Evolutionary conservation across 441 rosid species (phyloP).

Genomic region (Corymbia calophylla): DNA sequence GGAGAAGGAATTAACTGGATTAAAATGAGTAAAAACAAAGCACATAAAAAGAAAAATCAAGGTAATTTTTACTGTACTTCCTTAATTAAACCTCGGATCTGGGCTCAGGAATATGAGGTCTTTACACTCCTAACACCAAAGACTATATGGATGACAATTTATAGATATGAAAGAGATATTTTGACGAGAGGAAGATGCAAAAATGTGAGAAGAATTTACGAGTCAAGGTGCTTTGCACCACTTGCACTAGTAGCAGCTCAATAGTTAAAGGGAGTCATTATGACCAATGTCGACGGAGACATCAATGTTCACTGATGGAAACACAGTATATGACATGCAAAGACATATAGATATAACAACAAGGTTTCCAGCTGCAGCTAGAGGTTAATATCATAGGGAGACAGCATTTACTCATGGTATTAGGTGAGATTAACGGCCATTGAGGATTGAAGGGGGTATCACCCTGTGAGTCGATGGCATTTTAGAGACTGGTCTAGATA

Average conservation of each 20-base stretch:
- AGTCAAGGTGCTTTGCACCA: neutral
- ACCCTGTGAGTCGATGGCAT: neutral
- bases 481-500: neutral
- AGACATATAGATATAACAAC: neutral
- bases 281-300: neutral
- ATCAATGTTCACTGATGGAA: neutral
- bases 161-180: neutral
- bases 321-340: neutral
- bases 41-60: neutral
- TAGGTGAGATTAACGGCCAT: neutral
- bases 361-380: neutral
- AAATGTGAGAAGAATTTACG: neutral
- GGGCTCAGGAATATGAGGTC: neutral
- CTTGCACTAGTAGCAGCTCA: neutral
- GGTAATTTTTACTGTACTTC: neutral
- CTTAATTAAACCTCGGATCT: neutral
- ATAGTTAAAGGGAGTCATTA: neutral
- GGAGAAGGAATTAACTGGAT: neutral
- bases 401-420: neutral
- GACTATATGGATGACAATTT: neutral
- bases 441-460: neutral
- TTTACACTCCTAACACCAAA: neutral
- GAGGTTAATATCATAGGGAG: neutral
- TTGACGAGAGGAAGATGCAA: neutral
- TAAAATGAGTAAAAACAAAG: neutral